Evolutionary conservation across 106 monocot species (phyloP).

Genomic region (Dendrobium catenatum): DNA sequence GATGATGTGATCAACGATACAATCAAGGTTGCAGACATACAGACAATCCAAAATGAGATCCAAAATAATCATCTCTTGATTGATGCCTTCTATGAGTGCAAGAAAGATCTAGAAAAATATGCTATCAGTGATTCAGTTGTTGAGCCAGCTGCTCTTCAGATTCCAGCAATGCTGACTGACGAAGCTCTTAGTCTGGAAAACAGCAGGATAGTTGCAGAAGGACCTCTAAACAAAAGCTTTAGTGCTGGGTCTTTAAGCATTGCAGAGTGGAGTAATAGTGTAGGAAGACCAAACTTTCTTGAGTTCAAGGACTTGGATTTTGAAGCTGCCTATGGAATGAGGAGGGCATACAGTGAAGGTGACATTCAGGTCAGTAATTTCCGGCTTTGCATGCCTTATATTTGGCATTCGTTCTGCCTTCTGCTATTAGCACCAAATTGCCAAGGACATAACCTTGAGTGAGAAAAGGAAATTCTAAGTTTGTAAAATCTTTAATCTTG

Average conservation of each 20-base stretch:
- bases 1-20: constrained; percentile 26
- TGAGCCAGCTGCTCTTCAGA: constrained; percentile 22
- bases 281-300: constrained; percentile 26
- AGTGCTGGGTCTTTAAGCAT: constrained; percentile 19
- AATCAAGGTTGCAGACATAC: constrained; percentile 19
- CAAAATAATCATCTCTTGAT: constrained; percentile 8
- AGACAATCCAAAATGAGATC: constrained; percentile 20
- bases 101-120: constrained; percentile 41
- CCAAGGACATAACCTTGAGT: not conserved
- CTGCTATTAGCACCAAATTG: not conserved
- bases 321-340: constrained; percentile 30
- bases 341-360: constrained; percentile 40
- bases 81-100: constrained; percentile 55
- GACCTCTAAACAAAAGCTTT: constrained; percentile 26
- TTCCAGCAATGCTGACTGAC: constrained; percentile 10
- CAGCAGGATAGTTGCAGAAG: constrained; percentile 4
- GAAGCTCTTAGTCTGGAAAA: not conserved
- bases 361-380: constrained; percentile 43
- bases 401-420: not conserved
- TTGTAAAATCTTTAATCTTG: not conserved
- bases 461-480: not conserved
- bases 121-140: constrained; percentile 15
- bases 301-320: constrained; percentile 29
- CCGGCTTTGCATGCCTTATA: not conserved
- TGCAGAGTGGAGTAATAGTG: constrained; percentile 17